Evolutionary conservation across 73 alveolate genomes (phyloP).

Genomic region (Symbiodinium pilosum): DNA sequence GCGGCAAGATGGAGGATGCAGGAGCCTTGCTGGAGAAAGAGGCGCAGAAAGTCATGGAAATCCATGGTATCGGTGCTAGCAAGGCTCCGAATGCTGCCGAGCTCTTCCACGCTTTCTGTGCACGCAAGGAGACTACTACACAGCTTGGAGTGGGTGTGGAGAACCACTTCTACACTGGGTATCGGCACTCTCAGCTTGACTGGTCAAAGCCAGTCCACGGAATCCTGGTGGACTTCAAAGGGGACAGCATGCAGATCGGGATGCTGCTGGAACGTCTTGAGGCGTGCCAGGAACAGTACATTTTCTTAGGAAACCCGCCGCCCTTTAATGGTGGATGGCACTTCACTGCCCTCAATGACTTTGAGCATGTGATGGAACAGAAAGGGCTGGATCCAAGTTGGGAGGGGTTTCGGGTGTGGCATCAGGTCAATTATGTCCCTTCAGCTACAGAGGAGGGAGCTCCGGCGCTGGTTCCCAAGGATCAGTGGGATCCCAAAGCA

Average conservation of each 20-base stretch:
- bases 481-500: conserved; percentile 50
- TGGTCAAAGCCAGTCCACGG: conserved; percentile 74
- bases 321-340: conserved; percentile 93
- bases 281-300: conserved; percentile 44
- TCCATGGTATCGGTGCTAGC: conserved; percentile 55
- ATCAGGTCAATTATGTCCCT: conserved; percentile 28
- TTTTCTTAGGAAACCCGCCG: conserved; percentile 59
- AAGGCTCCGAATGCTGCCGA: conserved; percentile 64
- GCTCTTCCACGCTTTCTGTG: conserved; percentile 5
- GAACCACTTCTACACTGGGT: conserved; percentile 52
- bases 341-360: conserved; percentile 61
- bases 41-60: conserved; percentile 18
- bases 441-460: conserved; percentile 14
- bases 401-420: conserved; percentile 59
- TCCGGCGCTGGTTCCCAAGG: conserved; percentile 73
- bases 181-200: conserved; percentile 21
- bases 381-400: conserved; percentile 20
- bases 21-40: background rate
- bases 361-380: conserved; percentile 42
- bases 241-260: conserved; percentile 75
- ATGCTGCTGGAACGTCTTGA: background rate
- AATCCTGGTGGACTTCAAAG: conserved; percentile 64
- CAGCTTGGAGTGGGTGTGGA: conserved; percentile 13
- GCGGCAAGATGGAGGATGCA: background rate
- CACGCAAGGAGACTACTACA: conserved; percentile 49